Evolutionary conservation across 805 yeast genomes (phyloP).

Genomic region (Saturnispora sanitii): DNA sequence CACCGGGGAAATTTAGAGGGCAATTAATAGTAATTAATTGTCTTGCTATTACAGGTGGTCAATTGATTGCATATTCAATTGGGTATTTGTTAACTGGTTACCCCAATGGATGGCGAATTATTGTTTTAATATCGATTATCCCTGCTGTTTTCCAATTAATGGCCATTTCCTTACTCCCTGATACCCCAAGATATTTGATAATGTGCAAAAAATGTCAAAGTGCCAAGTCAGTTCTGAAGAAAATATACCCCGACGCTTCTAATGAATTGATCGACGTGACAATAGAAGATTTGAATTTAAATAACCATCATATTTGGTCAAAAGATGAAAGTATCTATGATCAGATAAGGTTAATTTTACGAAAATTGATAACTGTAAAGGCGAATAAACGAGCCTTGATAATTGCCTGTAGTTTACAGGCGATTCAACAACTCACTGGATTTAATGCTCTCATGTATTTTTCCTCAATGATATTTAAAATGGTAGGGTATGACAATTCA

Average conservation of each 20-base stretch:
- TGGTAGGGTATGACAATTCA: constrained; percentile 79
- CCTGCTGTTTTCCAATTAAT: constrained; percentile 75
- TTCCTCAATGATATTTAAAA: constrained; percentile 82
- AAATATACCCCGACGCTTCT: constrained; percentile 53
- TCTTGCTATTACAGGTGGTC: constrained; percentile 89
- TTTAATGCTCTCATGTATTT: constrained; percentile 95
- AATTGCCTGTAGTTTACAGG: constrained; percentile 88
- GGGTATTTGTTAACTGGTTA: constrained; percentile 77
- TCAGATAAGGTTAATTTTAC: constrained; percentile 50
- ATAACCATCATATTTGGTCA: constrained; percentile 28
- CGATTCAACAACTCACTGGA: constrained; percentile 93
- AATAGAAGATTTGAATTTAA: constrained; percentile 50
- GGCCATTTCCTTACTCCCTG: constrained; percentile 80
- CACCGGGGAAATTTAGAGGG: constrained; percentile 88
- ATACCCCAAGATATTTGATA: constrained; percentile 85
- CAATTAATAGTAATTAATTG: constrained; percentile 82
- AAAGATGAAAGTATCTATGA: constrained; percentile 28
- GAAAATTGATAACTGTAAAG: constrained; percentile 53
- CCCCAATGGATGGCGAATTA: constrained; percentile 82
- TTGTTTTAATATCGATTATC: constrained; percentile 81
- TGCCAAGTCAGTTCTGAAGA: constrained; percentile 58
- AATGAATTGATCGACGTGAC: constrained; percentile 55
- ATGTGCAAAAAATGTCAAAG: constrained; percentile 53
- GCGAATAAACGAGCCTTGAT: constrained; percentile 82
- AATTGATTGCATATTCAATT: constrained; percentile 83